Conservation (phyloP, 345 rosid genomes). For the Anacardium occidentale region DNA sequence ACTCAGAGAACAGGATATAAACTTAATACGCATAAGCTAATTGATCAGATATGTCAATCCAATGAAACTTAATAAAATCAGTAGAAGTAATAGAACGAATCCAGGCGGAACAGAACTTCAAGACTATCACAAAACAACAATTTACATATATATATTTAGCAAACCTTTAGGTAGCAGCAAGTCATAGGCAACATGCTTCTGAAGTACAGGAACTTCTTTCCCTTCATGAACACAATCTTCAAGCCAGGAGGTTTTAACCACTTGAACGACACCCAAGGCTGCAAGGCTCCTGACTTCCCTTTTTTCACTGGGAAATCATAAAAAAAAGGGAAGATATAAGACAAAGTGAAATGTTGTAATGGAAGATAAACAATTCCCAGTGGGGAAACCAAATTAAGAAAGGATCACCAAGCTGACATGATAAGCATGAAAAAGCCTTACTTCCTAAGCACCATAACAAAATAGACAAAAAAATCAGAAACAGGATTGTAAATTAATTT, state of each 20-base stretch:
- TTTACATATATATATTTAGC: conserved; percentile 23
- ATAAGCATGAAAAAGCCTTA: conserved; percentile 2
- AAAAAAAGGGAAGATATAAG: conserved; percentile 17
- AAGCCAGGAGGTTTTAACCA: conserved; percentile 82
- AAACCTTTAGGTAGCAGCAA: conserved; percentile 86
- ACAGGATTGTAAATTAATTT: conserved; percentile 1
- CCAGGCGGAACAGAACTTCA: conserved; percentile 1
- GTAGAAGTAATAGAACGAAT: neutral
- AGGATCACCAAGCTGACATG: conserved; percentile 8
- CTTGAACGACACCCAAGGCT: conserved; percentile 77
- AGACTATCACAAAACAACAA: conserved; percentile 7
- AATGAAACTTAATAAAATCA: conserved; percentile 15
- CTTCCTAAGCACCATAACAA: neutral
- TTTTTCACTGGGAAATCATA: conserved; percentile 59
- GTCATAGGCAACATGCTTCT: conserved; percentile 63
- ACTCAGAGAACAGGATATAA: conserved; percentile 23
- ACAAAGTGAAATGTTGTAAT: conserved; percentile 7
- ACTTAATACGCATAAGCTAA: conserved; percentile 10
- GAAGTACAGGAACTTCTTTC: conserved; percentile 68
- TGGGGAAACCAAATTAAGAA: neutral
- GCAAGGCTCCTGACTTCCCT: conserved; percentile 75
- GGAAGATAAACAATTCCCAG: conserved; percentile 3
- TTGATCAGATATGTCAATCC: conserved; percentile 11
- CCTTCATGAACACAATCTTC: conserved; percentile 78
- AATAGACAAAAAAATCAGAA: conserved; percentile 16